These are phyloP conservation scores for Coniochaeta sp. DNA, from an alignment of 2,329 filamentous ascomycete species.

Conservation along the genomic window DNA sequence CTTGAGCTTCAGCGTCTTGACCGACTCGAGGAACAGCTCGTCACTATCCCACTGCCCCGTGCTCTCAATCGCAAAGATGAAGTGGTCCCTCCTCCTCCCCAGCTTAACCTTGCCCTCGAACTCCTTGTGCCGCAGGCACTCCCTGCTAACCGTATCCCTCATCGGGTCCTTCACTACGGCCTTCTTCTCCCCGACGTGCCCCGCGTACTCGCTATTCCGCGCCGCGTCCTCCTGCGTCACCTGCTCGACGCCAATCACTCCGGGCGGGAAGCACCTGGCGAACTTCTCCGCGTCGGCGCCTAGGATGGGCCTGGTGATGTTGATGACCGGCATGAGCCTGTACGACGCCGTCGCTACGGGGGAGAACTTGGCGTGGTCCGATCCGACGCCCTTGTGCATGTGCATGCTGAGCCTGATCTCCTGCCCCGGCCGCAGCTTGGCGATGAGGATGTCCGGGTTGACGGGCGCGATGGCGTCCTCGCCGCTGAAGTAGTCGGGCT, in stretches of 20 bases:
- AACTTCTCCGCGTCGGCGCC: constrained; percentile 87
- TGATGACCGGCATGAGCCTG: constrained; percentile 80
- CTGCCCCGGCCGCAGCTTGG: constrained; percentile 89
- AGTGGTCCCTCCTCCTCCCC: constrained; percentile 85
- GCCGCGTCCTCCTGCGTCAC: constrained; percentile 62
- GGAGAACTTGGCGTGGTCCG: constrained; percentile 95
- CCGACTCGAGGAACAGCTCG: constrained; percentile 82
- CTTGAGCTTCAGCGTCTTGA: constrained; percentile 81
- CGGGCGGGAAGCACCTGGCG: constrained; percentile 76
- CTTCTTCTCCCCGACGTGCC: constrained; percentile 72
- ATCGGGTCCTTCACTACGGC: constrained; percentile 84
- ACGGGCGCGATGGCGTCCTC: constrained; percentile 64
- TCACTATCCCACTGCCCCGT: constrained; percentile 93
- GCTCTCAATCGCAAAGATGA: constrained; percentile 95
- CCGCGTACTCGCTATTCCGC: constrained; percentile 58
- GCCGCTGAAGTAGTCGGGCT: constrained; percentile 62
- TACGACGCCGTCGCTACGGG: constrained; percentile 94
- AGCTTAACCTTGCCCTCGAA: constrained; percentile 95
- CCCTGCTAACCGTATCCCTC: constrained; percentile 90
- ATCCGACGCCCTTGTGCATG: constrained; percentile 88
- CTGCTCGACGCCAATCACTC: constrained; percentile 75
- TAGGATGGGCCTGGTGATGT: constrained; percentile 75
- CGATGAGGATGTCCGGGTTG: constrained; percentile 89
- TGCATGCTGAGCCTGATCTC: constrained; percentile 81
- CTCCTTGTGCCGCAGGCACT: constrained; percentile 84